Evolutionary conservation across 2,329 filamentous ascomycete species (phyloP), one percentile per base, ranked within the genome.

Genomic region (Cercospora zeina): DNA sequence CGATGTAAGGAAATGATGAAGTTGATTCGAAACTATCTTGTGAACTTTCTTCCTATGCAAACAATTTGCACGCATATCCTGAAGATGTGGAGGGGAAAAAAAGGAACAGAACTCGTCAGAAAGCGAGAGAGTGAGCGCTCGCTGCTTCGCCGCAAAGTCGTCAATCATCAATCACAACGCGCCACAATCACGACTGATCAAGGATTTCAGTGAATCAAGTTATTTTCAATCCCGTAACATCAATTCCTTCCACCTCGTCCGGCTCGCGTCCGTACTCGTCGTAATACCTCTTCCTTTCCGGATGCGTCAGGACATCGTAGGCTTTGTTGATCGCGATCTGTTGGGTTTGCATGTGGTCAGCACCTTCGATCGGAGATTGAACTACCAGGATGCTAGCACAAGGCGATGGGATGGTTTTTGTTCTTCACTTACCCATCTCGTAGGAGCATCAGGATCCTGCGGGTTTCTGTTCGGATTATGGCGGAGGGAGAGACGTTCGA

Each of bases 381-480:
- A 55, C 5, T 8, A 16, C n/a, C 2, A 2, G 11, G 19, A 45
- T 16, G 3, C 19, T 16, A 19, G n/a, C n/a, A n/a, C n/a, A 13
- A 6, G 14, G 16, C 11, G 19, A 13, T 14, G 19, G n/a, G 2
- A n/a, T n/a, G n/a, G n/a, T n/a, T n/a, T n/a, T n/a, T n/a, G 16
- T 27, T 3, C 6, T 11, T 33, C 24, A 16, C 45, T 50, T 14
- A 30, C 45, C 70, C 70, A 72, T 24, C 65, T 64, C 2, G 57
- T 54, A n/a, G 66, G 65, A 9, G 69, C 70, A 33, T 65, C 63
- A 0, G 65, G 62, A 54, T 72, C 68, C n/a, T 68, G 68, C 0
- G 70, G 70, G 21, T 64, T 54, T 10, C 47, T 34, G 11, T 61
- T 58, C 0, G 69, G 70, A 45, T 68, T 61, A 59, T 72, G 66